Evolutionary conservation across 441 rosid species (phyloP), one percentile per base, ranked within the genome.

Genomic region (Isatis lusitanica): DNA sequence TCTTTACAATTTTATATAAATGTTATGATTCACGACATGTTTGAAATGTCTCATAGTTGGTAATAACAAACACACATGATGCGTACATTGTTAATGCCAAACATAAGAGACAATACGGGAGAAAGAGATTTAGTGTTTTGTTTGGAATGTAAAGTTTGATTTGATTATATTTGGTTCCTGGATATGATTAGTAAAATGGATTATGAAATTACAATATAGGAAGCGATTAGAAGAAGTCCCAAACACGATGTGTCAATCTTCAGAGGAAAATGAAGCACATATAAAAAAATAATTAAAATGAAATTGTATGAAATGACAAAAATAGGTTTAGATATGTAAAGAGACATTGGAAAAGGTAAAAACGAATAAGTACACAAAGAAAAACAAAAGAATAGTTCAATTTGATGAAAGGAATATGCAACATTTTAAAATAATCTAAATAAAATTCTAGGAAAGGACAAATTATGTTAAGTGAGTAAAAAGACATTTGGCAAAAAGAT

Each of bases 31-130:
- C 71, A 47, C 24, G 24, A 57, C 30, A 58, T 74, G 1, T 66
- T 47, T 47, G 53, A 56, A 53, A n/a, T 56, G 42, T 36, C 50
- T 53, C 50, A 7, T 63, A 64, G 48, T 73, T 18, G 63, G 56
- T 43, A 53, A 43, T 55, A 16, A 30, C 51, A 64, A 55, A 44
- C 50, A 55, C 56, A 55, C 39, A 43, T 43, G 36, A 18, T 53
- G 24, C 3, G 36, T 63, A 18, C 43, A 15, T 64, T 10, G 6
- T 24, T 33, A n/a, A 30, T 58, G 56, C 47, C 63, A 55, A 15
- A 64, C 30, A 55, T 33, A 63, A 35, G 35, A 33, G 38, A 55
- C 76, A 63, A 43, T 39, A 24, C 10, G 17, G 46, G 31, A 16
- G 64, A 73, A 2, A 9, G 24, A 12, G 63, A 44, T 73, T 59